Evolutionary conservation across 164 flowering plant genomes (phyloP).

Genomic region (Taxillus chinensis): DNA sequence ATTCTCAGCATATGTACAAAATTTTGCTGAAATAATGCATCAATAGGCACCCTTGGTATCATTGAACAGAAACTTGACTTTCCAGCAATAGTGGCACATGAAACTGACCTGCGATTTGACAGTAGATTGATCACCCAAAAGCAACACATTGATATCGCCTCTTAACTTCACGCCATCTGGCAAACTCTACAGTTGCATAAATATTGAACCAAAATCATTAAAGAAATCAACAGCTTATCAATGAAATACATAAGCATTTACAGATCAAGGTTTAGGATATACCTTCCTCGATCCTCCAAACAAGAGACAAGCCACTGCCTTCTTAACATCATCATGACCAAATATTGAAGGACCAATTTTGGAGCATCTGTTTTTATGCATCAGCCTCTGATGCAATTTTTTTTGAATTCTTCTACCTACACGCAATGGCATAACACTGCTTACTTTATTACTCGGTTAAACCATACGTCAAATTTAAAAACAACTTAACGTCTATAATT

Average conservation of each 20-base stretch:
- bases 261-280: conserved; percentile 10
- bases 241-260: not conserved
- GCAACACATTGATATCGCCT: conserved; percentile 95
- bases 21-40: no score
- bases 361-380: conserved; percentile 53
- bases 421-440: not conserved
- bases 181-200: conserved; percentile 41
- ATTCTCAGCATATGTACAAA: not conserved
- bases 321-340: conserved; percentile 93
- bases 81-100: not conserved
- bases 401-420: conserved; percentile 84
- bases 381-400: conserved; percentile 68
- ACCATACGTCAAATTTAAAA: no score
- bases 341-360: conserved; percentile 96
- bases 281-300: conserved; percentile 99
- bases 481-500: no score
- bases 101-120: conserved; percentile 89
- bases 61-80: not conserved
- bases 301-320: conserved; percentile 89
- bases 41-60: not conserved
- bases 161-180: conserved; percentile 95
- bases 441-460: no score
- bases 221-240: not conserved
- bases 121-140: conserved; percentile 96
- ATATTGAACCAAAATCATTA: not conserved